These are phyloP conservation scores for Coemansia umbellata DNA, from an alignment of 192 early-diverging fungal genomes.

Conservation along the genomic window DNA sequence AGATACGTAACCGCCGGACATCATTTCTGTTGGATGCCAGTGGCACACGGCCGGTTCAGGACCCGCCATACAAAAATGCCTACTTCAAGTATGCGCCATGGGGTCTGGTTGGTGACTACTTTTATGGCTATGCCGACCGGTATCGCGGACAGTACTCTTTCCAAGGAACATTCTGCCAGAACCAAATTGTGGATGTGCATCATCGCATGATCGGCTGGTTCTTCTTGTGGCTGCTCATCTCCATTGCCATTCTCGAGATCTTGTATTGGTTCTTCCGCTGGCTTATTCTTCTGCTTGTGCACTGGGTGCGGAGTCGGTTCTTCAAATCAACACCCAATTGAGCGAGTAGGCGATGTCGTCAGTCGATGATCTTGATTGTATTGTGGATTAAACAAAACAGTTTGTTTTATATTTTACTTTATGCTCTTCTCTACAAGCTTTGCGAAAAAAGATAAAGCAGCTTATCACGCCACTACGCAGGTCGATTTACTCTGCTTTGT, in stretches of 20 bases:
- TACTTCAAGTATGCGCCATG: constrained; percentile 55
- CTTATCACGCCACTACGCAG: no score
- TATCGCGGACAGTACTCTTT: constrained; percentile 69
- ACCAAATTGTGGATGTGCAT: constrained; percentile 46
- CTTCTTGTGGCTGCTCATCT: constrained; percentile 33
- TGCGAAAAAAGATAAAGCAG: no score
- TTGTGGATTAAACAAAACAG: no score
- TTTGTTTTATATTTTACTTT: no score
- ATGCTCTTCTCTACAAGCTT: no score
- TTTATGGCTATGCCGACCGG: constrained; percentile 62
- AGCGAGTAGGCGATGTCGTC: no score
- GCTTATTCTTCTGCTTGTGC: constrained; percentile 14
- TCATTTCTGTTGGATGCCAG: constrained; percentile 65
- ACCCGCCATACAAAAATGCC: constrained; percentile 31
- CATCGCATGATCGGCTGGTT: constrained; percentile 40
- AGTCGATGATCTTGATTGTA: no score
- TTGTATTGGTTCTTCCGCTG: constrained; percentile 43
- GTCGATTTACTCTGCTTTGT: no score
- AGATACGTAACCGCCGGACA: constrained; percentile 56
- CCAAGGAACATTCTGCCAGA: constrained; percentile 62
- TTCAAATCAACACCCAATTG: no score
- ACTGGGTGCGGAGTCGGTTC: constrained; percentile 1
- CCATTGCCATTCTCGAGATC: constrained; percentile 24
- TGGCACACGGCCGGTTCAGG: constrained; percentile 53
- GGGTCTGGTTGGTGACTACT: constrained; percentile 55